Percentiles rank a stretch among this genome's conserved stretches.
Evolutionary conservation across 805 yeast genomes (phyloP).

Genomic region (Tetrapisispora iriomotensis): DNA sequence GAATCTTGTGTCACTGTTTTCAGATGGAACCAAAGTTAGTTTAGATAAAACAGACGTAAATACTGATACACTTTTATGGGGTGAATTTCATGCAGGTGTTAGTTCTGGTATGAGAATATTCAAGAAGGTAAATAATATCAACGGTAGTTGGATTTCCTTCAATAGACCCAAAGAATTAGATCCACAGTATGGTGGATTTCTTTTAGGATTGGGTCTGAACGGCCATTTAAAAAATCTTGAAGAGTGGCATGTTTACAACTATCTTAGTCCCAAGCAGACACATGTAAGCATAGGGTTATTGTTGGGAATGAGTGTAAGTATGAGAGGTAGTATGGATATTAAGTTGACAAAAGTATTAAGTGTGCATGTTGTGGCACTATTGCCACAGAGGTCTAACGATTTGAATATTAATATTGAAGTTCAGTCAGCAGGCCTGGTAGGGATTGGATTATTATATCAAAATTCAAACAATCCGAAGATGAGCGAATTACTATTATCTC

Average conservation of each 20-base stretch:
- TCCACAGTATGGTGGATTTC: conserved; percentile 88
- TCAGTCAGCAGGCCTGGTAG: conserved; percentile 85
- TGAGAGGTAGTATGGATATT: conserved; percentile 70
- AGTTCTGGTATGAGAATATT: conserved; percentile 77
- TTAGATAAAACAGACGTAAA: conserved; percentile 44
- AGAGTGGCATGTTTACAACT: conserved; percentile 94
- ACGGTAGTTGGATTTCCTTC: conserved; percentile 86
- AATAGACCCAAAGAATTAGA: conserved; percentile 62
- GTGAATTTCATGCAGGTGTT: conserved; percentile 85
- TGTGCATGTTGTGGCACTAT: conserved; percentile 83
- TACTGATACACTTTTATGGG: conserved; percentile 58
- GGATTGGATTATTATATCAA: conserved; percentile 76
- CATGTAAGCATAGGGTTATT: conserved; percentile 78
- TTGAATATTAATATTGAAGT: conserved; percentile 73
- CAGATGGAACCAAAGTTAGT: conserved; percentile 55
- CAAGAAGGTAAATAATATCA: conserved; percentile 46
- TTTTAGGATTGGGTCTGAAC: conserved; percentile 84
- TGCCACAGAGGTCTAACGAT: conserved; percentile 87
- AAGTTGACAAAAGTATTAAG: conserved; percentile 84
- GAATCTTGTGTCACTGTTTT: conserved; percentile 60
- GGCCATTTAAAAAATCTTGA: conserved; percentile 78
- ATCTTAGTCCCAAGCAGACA: conserved; percentile 80
- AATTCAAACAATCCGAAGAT: conserved; percentile 75
- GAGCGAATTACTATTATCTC: conserved; percentile 69
- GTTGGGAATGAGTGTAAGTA: conserved; percentile 88